phyloP scores from a whole-genome alignment of 2,329 filamentous ascomycete species.

The Lomentospora prolificans region DNA sequence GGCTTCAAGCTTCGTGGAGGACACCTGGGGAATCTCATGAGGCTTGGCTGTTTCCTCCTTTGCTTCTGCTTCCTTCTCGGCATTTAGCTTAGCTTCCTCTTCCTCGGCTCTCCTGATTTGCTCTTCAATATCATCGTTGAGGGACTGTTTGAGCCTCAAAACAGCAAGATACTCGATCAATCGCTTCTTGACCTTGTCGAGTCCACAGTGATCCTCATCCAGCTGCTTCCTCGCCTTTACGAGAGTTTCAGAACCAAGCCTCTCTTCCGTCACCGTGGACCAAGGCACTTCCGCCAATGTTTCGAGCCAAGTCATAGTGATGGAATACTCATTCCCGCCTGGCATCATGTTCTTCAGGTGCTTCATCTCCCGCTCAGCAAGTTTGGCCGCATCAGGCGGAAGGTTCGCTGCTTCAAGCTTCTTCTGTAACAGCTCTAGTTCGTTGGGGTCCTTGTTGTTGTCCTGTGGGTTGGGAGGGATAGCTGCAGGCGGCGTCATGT shows the following conservation, averaged over 20 bases:
- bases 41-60: slow-evolving; percentile 21
- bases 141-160: slow-evolving; percentile 85
- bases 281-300: slow-evolving; percentile 91
- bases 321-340: slow-evolving; percentile 90
- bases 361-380: slow-evolving; percentile 83
- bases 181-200: slow-evolving; percentile 96
- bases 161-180: slow-evolving; percentile 92
- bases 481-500: slow-evolving; percentile 21
- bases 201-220: slow-evolving; percentile 90
- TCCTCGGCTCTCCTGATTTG: slow-evolving; percentile 63
- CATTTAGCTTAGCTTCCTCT: slow-evolving; percentile 25
- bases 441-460: slow-evolving; percentile 69
- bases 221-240: slow-evolving; percentile 76
- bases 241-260: slow-evolving; percentile 72
- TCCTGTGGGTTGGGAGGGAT: slow-evolving; percentile 28
- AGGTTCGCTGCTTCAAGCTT: slow-evolving; percentile 74
- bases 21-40: slow-evolving; percentile 15
- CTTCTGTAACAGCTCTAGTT: slow-evolving; percentile 85
- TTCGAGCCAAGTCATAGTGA: slow-evolving; percentile 87
- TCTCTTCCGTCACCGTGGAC: slow-evolving; percentile 74
- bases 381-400: slow-evolving; percentile 74
- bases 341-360: slow-evolving; percentile 92
- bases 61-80: slow-evolving; percentile 33
- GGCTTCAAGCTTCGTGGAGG: slow-evolving; percentile 56
- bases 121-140: slow-evolving; percentile 72